Conservation (phyloP, 2,329 filamentous ascomycete genomes). For the Parastagonospora nodorum region DNA sequence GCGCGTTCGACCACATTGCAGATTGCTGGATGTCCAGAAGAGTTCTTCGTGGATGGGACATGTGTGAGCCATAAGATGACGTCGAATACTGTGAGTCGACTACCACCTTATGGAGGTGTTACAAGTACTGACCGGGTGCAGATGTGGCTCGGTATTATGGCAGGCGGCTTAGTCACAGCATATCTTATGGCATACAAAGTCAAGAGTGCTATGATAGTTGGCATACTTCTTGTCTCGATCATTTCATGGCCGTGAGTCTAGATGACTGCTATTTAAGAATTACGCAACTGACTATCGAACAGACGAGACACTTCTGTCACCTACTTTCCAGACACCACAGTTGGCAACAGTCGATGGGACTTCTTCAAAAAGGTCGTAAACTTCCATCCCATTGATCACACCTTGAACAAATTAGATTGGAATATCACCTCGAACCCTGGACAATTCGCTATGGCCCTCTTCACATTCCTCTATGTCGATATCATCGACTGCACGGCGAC, state of each 20-base stretch:
- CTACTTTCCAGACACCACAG: constrained; percentile 73
- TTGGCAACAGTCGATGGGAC: constrained; percentile 72
- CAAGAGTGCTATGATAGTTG: constrained; percentile 83
- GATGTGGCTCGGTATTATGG: constrained; percentile 89
- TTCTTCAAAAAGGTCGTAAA: constrained; percentile 86
- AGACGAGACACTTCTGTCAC: constrained; percentile 72
- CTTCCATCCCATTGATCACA: constrained; percentile 75
- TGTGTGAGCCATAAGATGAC: constrained; percentile 79
- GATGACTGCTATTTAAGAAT: neutral
- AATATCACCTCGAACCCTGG: constrained; percentile 67
- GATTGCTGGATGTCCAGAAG: constrained; percentile 73
- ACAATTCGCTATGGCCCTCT: constrained; percentile 80
- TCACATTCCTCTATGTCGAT: constrained; percentile 91
- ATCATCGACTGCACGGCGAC: constrained; percentile 88
- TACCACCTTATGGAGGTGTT: constrained; percentile 1
- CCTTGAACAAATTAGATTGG: constrained; percentile 76
- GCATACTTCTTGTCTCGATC: constrained; percentile 81
- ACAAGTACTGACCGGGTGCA: constrained; percentile 18
- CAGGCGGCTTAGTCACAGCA: constrained; percentile 78
- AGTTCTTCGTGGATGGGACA: constrained; percentile 57
- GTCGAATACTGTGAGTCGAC: constrained; percentile 62
- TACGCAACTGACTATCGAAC: constrained; percentile 19
- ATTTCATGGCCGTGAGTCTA: constrained; percentile 75
- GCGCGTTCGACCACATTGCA: constrained; percentile 67
- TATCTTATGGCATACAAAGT: constrained; percentile 83